Percentiles rank a stretch among this genome's conserved stretches.
These are phyloP conservation scores for Arthrocladium fulminans DNA, from an alignment of 2,329 filamentous ascomycete species.

Conservation along the genomic window DNA sequence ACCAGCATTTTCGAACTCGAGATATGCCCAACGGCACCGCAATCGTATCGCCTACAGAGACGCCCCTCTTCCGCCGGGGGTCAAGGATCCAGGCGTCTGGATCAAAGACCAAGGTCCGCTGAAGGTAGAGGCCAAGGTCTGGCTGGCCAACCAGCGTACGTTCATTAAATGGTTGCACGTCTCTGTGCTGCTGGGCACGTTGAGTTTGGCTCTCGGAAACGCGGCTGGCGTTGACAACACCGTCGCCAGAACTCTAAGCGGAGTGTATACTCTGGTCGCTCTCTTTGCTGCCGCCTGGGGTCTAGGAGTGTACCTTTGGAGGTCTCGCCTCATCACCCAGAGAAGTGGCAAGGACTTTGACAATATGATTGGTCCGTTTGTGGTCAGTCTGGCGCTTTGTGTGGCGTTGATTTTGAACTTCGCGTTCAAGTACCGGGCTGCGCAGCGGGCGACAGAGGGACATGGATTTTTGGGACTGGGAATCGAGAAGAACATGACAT, in stretches of 20 bases:
- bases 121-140: conserved; percentile 93
- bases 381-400: conserved; percentile 72
- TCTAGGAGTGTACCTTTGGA: conserved; percentile 67
- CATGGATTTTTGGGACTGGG: conserved; percentile 5
- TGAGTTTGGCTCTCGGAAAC: conserved; percentile 80
- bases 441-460: neutral
- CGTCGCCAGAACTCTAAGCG: conserved; percentile 69
- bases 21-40: conserved; percentile 54
- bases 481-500: conserved; percentile 2
- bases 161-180: conserved; percentile 99
- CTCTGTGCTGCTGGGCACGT: conserved; percentile 70
- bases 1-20: conserved; percentile 71
- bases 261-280: conserved; percentile 73
- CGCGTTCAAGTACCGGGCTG: conserved; percentile 54
- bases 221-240: conserved; percentile 66
- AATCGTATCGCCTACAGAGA: conserved; percentile 28
- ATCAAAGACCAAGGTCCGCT: conserved; percentile 92
- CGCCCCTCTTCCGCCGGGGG: conserved; percentile 66
- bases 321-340: conserved; percentile 70
- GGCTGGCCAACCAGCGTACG: conserved; percentile 95
- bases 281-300: conserved; percentile 81
- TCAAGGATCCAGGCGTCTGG: conserved; percentile 75
- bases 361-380: conserved; percentile 71
- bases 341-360: conserved; percentile 91
- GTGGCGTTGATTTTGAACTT: conserved; percentile 79